A percentile compares a stretch with the other conserved stretches of the same genome.
Evolutionary conservation across 2,329 filamentous ascomycete species (phyloP).

Genomic region (Stylonectria norvegica): DNA sequence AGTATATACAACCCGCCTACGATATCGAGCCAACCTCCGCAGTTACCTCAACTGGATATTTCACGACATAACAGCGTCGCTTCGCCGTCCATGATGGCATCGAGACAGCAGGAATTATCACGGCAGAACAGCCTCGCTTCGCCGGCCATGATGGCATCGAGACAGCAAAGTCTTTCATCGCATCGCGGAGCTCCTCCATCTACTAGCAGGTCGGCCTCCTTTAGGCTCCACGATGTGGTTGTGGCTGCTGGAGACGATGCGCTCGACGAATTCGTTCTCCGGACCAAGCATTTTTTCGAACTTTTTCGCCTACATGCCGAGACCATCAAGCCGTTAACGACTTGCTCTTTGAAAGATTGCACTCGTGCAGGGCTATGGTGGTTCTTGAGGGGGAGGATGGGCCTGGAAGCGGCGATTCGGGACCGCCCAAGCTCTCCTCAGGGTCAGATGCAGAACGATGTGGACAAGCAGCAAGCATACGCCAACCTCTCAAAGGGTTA

Average conservation of each 20-base stretch:
- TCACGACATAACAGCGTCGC: not conserved
- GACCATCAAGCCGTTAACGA: conserved; percentile 61
- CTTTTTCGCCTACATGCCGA: conserved; percentile 78
- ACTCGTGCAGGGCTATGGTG: conserved; percentile 78
- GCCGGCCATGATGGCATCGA: conserved; percentile 9
- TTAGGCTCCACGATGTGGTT: conserved; percentile 42
- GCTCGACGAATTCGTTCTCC: conserved; percentile 64
- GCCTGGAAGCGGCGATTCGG: conserved; percentile 69
- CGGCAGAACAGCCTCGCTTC: conserved; percentile 19
- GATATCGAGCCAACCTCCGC: conserved; percentile 1
- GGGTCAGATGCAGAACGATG: conserved; percentile 50
- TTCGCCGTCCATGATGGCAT: not conserved
- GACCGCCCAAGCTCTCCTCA: conserved; percentile 54
- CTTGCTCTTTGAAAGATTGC: conserved; percentile 63
- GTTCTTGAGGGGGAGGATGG: conserved; percentile 78
- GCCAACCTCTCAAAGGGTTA: conserved; percentile 80
- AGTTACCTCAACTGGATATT: not conserved
- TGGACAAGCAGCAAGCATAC: conserved; percentile 70
- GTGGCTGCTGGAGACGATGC: conserved; percentile 59
- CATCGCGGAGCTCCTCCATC: conserved; percentile 27
- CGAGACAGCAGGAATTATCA: conserved; percentile 18
- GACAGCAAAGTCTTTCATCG: conserved; percentile 24
- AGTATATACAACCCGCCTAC: conserved; percentile 26
- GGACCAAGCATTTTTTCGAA: conserved; percentile 70
- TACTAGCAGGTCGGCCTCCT: conserved; percentile 32